A percentile compares a stretch with the other conserved stretches of the same genome.
phyloP scores from a whole-genome alignment of 75 land plant species.

The Cupressus sempervirens region DNA sequence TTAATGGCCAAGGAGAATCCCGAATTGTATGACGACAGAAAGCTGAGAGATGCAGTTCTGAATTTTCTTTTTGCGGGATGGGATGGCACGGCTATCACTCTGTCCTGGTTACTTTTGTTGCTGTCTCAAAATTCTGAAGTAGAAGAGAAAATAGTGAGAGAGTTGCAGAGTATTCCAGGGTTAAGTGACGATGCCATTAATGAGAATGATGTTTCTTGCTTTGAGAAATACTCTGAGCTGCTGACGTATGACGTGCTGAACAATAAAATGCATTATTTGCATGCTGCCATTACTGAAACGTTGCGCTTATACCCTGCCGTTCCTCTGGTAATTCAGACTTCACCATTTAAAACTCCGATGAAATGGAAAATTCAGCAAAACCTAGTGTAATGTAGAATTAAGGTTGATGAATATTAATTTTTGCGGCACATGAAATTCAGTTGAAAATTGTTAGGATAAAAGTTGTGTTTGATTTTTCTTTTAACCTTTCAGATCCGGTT shows the following conservation, averaged over 20 bases:
- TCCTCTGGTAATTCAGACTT: slow-evolving; percentile 51
- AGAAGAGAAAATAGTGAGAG: slow-evolving; percentile 28
- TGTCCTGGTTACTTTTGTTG: slow-evolving; percentile 21
- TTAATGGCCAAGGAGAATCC: slow-evolving; percentile 7
- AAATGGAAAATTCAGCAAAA: neutral
- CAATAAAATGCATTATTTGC: slow-evolving; percentile 54
- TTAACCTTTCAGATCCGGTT: too few species aligned
- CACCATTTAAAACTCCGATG: neutral
- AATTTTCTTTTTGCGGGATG: slow-evolving; percentile 21
- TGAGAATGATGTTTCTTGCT: slow-evolving; percentile 1
- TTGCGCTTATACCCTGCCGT: slow-evolving; percentile 82
- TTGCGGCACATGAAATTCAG: too few species aligned
- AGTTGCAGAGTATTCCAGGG: slow-evolving; percentile 10
- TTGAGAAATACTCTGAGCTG: slow-evolving; percentile 28
- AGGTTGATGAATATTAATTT: too few species aligned
- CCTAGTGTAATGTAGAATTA: neutral
- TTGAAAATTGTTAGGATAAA: too few species aligned
- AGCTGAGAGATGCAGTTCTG: slow-evolving; percentile 17
- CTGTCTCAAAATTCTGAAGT: slow-evolving; percentile 29
- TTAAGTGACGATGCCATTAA: neutral
- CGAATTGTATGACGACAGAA: neutral
- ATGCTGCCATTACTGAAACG: slow-evolving; percentile 73
- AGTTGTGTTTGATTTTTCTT: too few species aligned
- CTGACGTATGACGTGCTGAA: slow-evolving; percentile 48
- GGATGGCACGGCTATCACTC: slow-evolving; percentile 21